Base-by-base conservation (phyloP, 2,329 filamentous ascomycete species). In the Zelopaecilomyces penicillatus region DNA sequence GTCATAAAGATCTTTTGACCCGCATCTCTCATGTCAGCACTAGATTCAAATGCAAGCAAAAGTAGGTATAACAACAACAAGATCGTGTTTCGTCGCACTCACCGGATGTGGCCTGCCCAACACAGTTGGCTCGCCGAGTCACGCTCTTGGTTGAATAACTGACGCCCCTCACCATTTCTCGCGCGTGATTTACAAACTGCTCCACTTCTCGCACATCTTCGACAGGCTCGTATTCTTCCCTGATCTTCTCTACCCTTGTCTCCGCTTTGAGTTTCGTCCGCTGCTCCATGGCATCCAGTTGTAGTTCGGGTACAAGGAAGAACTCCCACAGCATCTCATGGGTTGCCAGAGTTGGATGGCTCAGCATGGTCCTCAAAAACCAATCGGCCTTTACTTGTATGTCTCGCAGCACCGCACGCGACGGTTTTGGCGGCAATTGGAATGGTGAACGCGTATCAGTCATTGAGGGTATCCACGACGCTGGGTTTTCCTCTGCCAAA, bases 261-360 rank as follows among this genome's bases (percentile, higher is more conserved):
- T 90, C 84, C 4, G 88, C 86, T 65, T 98, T 98, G 50, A 89
- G 80, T 44, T 82, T 81, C 51, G 87, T 95, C 41, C 93, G 80
- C 62, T 95, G 84, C 43, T 87, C 84, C 75, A 97, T 91, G 78
- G 90, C 88, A 19, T 88, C 82, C 0, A 87, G 77, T 60, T 95
- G 87, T 41, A 98, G 80, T 54, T 98, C 93, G 1, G 93, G 93
- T 9, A 98, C 90, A 1, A 98, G 75, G 65, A 98, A 95, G 67
- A 98, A 98, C 57, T 98, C 93, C 94, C 93, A 98, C 2, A 98
- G 75, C 62, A 97, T 88, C 67, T 98, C 93, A 59, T 98, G 94
- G 1, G 87, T 95, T 0, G 88, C 79, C 60, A 98, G 96, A 0
- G 93, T 97, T 4, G 91, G 85, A 58, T 98, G 93, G 6, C 79